These are phyloP conservation scores for Stipa capillata DNA, from an alignment of 176 grass and related monocot species.

Conservation along the genomic window DNA sequence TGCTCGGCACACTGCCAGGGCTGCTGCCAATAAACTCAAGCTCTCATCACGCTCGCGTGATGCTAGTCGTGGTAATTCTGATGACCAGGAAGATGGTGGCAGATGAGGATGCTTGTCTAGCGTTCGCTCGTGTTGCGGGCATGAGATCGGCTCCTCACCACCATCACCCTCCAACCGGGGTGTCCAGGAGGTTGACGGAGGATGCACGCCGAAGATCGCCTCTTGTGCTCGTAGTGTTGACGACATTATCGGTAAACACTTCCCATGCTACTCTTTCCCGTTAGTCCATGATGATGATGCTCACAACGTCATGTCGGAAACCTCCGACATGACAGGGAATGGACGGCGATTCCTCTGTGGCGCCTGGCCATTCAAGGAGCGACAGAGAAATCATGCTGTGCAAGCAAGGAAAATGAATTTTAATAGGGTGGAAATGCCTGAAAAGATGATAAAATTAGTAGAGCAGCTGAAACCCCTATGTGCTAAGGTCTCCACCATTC, in stretches of 20 bases:
- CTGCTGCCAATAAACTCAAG: not conserved
- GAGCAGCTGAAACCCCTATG: not conserved
- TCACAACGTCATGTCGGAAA: not conserved
- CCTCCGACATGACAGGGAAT: not conserved
- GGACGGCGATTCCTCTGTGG: not conserved
- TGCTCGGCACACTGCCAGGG: not conserved
- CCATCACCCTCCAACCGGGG: not conserved
- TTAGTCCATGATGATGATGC: not conserved
- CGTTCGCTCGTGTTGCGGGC: not conserved
- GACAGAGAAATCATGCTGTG: not conserved
- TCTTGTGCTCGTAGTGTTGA: not conserved
- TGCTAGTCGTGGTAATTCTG: not conserved
- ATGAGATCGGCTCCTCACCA: not conserved
- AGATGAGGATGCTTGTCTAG: not conserved
- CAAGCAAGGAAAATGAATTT: not conserved
- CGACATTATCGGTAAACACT: not conserved
- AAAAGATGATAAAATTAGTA: not conserved
- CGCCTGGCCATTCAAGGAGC: not conserved
- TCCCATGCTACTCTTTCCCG: not conserved
- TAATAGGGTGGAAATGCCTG: not conserved
- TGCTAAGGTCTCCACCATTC: not conserved
- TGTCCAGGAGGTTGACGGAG: not conserved
- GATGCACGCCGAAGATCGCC: not conserved
- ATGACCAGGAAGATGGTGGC: not conserved
- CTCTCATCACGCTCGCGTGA: not conserved